phyloP scores from a whole-genome alignment of 345 rosid genomes.

The Hibiscus tridactylites region DNA sequence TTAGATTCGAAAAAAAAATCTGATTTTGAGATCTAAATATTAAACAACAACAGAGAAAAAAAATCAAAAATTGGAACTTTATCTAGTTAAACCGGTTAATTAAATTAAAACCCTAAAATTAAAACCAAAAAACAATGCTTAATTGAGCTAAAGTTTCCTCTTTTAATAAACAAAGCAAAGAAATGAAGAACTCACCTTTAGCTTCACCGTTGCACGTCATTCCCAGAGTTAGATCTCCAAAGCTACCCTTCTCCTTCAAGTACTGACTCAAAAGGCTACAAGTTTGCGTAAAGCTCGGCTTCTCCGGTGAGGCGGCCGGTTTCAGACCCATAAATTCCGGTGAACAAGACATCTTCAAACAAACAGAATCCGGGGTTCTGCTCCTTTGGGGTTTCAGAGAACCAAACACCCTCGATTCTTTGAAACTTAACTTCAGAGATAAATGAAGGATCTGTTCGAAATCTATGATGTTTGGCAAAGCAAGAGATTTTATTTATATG shows the following conservation, averaged over 20 bases:
- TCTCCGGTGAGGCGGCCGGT: slow-evolving; percentile 26
- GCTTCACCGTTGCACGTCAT: slow-evolving; percentile 40
- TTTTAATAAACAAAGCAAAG: too few species aligned
- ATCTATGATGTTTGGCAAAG: background rate
- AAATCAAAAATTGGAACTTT: background rate
- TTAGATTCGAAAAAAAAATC: background rate
- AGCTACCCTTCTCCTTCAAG: slow-evolving; percentile 60
- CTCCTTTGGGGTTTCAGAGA: background rate
- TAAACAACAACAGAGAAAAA: background rate
- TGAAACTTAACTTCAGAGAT: background rate
- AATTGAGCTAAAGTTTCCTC: too few species aligned
- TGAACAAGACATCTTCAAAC: slow-evolving; percentile 42
- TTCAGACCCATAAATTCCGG: slow-evolving; percentile 26
- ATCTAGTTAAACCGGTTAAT: background rate
- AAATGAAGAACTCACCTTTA: slow-evolving; percentile 26
- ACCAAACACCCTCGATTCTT: background rate
- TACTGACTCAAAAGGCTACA: slow-evolving; percentile 71
- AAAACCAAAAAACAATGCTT: too few species aligned
- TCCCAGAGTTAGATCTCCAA: slow-evolving; percentile 72
- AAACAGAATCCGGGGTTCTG: background rate
- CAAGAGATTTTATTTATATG: background rate
- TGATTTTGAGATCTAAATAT: too few species aligned
- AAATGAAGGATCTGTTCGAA: background rate
- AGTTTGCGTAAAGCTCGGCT: slow-evolving; percentile 51
- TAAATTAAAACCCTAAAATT: background rate